Conservation (phyloP, 768 basidiomycete species). For the Tricholoma terreum region DNA sequence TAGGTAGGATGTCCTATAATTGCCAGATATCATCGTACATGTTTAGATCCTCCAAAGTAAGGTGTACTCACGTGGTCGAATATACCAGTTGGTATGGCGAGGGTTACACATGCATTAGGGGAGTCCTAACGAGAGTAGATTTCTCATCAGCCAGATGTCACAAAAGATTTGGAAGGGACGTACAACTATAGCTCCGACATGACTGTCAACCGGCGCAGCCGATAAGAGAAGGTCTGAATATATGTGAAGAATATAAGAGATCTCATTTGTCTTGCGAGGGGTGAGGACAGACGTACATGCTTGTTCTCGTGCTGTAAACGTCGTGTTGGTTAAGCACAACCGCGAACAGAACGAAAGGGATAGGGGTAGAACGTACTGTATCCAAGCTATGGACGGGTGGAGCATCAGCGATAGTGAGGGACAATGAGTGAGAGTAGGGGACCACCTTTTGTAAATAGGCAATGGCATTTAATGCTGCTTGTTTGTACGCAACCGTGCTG, state of each 20-base stretch:
- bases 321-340: not conserved
- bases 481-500: conserved; percentile 75
- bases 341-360: not conserved
- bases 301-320: conserved; percentile 63
- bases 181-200: conserved; percentile 66
- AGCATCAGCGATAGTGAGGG: not conserved
- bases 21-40: not conserved
- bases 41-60: not conserved
- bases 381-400: conserved; percentile 45
- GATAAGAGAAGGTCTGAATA: conserved; percentile 56
- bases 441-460: conserved; percentile 69
- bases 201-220: conserved; percentile 63
- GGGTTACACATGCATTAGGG: conserved; percentile 74
- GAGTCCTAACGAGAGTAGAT: conserved; percentile 46
- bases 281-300: conserved; percentile 44
- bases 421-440: not conserved
- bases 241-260: not conserved
- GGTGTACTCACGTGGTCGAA: conserved; percentile 57
- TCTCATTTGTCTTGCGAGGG: too few species aligned
- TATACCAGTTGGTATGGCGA: conserved; percentile 73
- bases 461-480: conserved; percentile 75
- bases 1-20: conserved; percentile 67
- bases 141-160: not conserved
- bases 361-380: conserved; percentile 53
- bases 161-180: conserved; percentile 21